Percentiles rank a stretch among this genome's conserved stretches.
phyloP scores from a whole-genome alignment of 805 yeast genomes.

The Cyberlindnera mississippiensis region DNA sequence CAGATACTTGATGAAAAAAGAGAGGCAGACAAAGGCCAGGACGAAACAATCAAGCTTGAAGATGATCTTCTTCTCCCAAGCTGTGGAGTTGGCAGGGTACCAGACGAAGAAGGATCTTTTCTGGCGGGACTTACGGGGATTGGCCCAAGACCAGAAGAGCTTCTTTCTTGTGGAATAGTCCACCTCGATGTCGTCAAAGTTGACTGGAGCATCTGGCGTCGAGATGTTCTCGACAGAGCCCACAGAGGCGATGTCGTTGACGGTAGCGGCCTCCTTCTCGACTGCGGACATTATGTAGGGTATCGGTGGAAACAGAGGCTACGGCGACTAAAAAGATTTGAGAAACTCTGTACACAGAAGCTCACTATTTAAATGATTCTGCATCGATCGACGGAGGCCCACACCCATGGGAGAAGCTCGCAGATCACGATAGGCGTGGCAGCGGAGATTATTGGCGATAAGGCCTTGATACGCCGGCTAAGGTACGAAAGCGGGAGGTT shows the following conservation, averaged over 20 bases:
- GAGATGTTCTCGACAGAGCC: constrained; percentile 1
- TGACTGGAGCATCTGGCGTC: not conserved
- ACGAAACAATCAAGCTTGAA: constrained; percentile 19
- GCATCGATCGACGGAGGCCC: too few species aligned
- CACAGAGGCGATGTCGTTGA: not conserved
- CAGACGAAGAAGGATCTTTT: constrained; percentile 20
- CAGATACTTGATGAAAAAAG: constrained; percentile 19
- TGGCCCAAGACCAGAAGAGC: constrained; percentile 15
- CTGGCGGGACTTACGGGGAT: constrained; percentile 11
- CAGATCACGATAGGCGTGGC: too few species aligned
- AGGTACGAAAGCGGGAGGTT: too few species aligned
- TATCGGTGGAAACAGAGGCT: too few species aligned
- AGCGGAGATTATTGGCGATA: too few species aligned
- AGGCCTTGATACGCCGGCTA: too few species aligned
- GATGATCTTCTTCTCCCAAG: constrained; percentile 15
- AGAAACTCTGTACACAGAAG: not conserved
- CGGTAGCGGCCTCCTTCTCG: not conserved
- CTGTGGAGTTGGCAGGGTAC: constrained; percentile 18
- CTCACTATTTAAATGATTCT: too few species aligned
- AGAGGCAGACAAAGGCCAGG: constrained; percentile 17
- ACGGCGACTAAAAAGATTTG: too few species aligned
- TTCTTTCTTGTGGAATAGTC: constrained; percentile 7
- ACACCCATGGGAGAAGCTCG: too few species aligned
- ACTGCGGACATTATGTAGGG: too few species aligned
- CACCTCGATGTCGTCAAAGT: constrained; percentile 2